These are phyloP conservation scores for Curvularia hawaiiensis DNA, from an alignment of 2,329 filamentous ascomycete genomes.

Conservation along the genomic window DNA sequence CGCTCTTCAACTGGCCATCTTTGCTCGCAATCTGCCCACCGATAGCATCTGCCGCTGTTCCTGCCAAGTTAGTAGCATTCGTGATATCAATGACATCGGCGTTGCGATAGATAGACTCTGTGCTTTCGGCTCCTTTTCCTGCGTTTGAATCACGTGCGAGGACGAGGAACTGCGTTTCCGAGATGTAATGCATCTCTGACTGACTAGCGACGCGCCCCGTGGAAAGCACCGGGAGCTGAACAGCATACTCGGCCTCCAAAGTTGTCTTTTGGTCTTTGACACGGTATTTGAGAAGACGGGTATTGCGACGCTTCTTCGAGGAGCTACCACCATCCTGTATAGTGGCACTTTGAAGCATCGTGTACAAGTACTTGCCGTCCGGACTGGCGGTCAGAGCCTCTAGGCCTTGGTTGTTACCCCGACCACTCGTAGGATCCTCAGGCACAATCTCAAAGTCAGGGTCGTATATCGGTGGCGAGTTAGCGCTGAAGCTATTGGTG, in stretches of 20 bases:
- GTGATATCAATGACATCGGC: slow-evolving; percentile 71
- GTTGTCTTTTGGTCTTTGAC: slow-evolving; percentile 54
- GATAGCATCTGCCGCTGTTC: slow-evolving; percentile 42
- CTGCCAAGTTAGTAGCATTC: slow-evolving; percentile 65
- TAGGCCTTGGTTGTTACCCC: slow-evolving; percentile 76
- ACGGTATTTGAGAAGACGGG: slow-evolving; percentile 69
- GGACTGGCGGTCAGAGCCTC: slow-evolving; percentile 69
- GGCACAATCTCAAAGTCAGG: slow-evolving; percentile 57
- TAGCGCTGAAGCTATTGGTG: slow-evolving; percentile 64
- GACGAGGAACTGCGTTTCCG: slow-evolving; percentile 68
- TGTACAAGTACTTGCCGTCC: slow-evolving; percentile 67
- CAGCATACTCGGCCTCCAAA: slow-evolving; percentile 67
- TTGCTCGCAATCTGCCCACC: slow-evolving; percentile 53
- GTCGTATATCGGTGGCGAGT: slow-evolving; percentile 67
- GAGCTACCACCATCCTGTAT: slow-evolving; percentile 58
- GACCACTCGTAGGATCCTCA: slow-evolving; percentile 63
- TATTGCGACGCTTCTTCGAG: slow-evolving; percentile 60
- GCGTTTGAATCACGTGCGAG: slow-evolving; percentile 67
- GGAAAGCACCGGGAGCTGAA: slow-evolving; percentile 65
- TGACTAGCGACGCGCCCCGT: slow-evolving; percentile 66
- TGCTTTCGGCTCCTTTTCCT: slow-evolving; percentile 61
- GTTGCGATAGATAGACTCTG: slow-evolving; percentile 67
- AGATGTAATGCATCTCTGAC: slow-evolving; percentile 70
- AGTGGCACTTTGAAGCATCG: slow-evolving; percentile 68
- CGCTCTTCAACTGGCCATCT: slow-evolving; percentile 59